Evolutionary conservation across 768 basidiomycete species (phyloP).

Genomic region (Chlorophyllum brunneum): DNA sequence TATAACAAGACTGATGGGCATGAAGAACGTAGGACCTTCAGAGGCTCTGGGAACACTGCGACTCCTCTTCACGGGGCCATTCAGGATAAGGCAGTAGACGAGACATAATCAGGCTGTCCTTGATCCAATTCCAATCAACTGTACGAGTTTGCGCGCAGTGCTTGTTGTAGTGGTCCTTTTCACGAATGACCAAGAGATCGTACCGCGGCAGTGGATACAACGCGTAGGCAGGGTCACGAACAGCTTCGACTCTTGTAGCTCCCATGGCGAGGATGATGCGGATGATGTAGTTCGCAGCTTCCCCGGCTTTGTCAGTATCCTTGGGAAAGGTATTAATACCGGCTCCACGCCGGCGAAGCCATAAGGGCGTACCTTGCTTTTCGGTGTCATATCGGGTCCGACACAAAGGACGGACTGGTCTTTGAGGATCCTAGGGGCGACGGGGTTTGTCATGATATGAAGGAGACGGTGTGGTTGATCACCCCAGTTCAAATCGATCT

Average conservation of each 20-base stretch:
- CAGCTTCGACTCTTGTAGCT: conserved; percentile 64
- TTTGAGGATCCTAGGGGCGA: conserved; percentile 54
- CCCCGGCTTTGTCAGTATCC: conserved; percentile 29
- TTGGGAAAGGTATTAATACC: not conserved
- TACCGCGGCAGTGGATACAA: conserved; percentile 34
- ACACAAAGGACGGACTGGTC: conserved; percentile 57
- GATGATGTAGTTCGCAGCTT: conserved; percentile 44
- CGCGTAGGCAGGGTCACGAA: conserved; percentile 43
- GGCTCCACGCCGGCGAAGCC: too few species aligned
- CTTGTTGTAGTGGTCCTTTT: conserved; percentile 29
- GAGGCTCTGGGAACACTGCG: conserved; percentile 17
- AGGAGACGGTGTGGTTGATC: conserved; percentile 45
- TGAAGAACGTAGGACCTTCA: not conserved
- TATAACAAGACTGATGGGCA: not conserved
- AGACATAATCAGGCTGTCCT: conserved; percentile 70
- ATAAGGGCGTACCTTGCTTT: conserved; percentile 30
- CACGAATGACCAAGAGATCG: conserved; percentile 63
- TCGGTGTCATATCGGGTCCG: conserved; percentile 46
- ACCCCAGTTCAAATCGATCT: conserved; percentile 47
- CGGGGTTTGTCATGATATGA: conserved; percentile 55
- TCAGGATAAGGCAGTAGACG: conserved; percentile 37
- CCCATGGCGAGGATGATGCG: conserved; percentile 79
- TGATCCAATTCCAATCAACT: conserved; percentile 69
- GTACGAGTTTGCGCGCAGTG: conserved; percentile 26
- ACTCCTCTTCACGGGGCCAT: conserved; percentile 21